These are phyloP conservation scores for Gastroboletus turbinatus DNA, from an alignment of 1,284 basidiomycete species.

Conservation along the genomic window DNA sequence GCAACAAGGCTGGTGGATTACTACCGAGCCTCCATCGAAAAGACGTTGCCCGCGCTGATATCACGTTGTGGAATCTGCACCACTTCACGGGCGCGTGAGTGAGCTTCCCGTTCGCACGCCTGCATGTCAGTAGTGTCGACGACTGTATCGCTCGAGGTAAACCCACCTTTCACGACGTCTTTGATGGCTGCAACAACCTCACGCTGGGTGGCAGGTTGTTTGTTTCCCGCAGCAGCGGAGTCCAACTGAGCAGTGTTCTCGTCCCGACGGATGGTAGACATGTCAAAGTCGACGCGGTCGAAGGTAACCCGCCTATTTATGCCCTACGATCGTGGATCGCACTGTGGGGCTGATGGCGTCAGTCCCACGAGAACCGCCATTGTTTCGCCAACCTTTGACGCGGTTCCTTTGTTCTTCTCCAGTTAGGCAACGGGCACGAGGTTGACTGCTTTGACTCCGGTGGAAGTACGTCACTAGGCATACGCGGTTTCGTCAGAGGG, in stretches of 20 bases:
- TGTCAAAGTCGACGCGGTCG: neutral
- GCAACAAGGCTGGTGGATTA: neutral
- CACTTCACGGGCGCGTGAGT: neutral
- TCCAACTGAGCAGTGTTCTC: neutral
- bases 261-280: neutral
- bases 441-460: neutral
- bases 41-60: neutral
- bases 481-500: neutral
- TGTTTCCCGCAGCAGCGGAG: neutral
- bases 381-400: neutral
- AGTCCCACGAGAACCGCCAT: neutral
- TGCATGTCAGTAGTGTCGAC: neutral
- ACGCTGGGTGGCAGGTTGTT: neutral
- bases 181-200: neutral
- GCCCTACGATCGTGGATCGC: neutral
- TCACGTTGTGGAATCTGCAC: neutral
- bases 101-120: neutral
- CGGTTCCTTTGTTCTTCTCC: neutral
- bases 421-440: neutral
- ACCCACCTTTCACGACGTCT: neutral
- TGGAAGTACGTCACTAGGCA: neutral
- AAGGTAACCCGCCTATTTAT: neutral
- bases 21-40: neutral
- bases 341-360: neutral
- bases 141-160: neutral